Base-by-base conservation (phyloP, 2,329 filamentous ascomycete genomes). In the Colletotrichum musae region DNA sequence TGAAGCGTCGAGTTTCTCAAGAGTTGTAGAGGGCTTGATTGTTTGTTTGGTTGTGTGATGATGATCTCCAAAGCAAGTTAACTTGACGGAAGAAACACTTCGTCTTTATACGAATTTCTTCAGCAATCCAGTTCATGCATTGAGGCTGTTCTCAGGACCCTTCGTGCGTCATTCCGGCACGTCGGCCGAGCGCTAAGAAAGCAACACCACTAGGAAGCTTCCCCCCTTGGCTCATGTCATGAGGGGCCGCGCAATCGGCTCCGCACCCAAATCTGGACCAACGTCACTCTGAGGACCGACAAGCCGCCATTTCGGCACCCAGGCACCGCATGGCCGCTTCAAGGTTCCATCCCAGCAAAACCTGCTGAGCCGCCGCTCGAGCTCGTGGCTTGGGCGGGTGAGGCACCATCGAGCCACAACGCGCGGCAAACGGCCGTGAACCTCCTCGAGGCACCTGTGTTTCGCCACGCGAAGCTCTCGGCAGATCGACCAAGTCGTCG, bases 101-200 rank as follows among this genome's bases (percentile, higher is more conserved):
- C 21, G 56, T 10, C 39, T 62, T 54, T 62, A 62, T 62, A 48
- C 15, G 21, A 0, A 9, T 36, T 45, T 24, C 24, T 45, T 36
- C 26, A 21, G 26, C 9, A 26, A 24, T 36, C 50, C 48, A 24
- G 21, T 3, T 24, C 21, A 24, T 12, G 36, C 62, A 57, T 54
- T 47, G 61, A 60, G 47, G 32, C 43, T 59, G 56, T 61, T n/a
- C 24, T 39, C 21, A 52, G 28, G 50, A 59, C 41, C 50, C 56
- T 66, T 60, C 7, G 43, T 69, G 66, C 66, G 66, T 69, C 66
- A 69, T 69, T 45, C 26, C 62, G 62, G 52, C 56, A 52, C 24
- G 50, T 60, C 65, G 21, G 41, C 39, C 45, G 50, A 66, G 24
- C 43, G 66, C 66, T 56, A 60, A 56, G 62, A 60, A 48, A 43